Evolutionary conservation across 495 filamentous ascomycete species (phyloP), one percentile per base, ranked within the genome.

Genomic region (Glonium stellatum): DNA sequence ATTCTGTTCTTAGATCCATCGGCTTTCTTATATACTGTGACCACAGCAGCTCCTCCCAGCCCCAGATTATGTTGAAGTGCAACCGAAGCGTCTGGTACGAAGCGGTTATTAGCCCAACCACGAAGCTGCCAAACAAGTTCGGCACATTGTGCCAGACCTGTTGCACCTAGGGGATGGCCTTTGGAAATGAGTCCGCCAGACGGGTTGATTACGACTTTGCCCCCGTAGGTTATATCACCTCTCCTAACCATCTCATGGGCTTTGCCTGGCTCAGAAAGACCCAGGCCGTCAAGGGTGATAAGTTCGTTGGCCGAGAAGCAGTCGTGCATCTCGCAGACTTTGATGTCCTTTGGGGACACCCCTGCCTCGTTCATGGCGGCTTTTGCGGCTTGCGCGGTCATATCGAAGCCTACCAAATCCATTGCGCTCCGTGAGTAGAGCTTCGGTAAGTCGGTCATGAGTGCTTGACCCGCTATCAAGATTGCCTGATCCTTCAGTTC

Each of bases 271-370:
- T n/a, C n/a, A n/a, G 79, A 83, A 1, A 98, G 79, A 13, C 90
- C 92, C 4, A 98, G 78, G 0, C 87, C 90, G 70, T 97, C 92
- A 41, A 98, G 83, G 0, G 84, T 83, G 39, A 92, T 80, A 82
- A 98, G 85, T 76, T 97, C 92, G 70, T 98, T 98, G 22, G 92
- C 84, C 8, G 87, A 92, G 79, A 98, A 98, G 75, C 93, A 98
- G 72, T 98, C 93, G 72, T 98, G 93, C 54, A 98, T 75, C 72
- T 98, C 93, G 73, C 87, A 90, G 5, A 97, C 89, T 65, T 85
- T 84, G 65, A 96, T 79, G 60, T 93, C 86, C 25, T 73, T 72
- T 0, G 87, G 75, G 4, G 79, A 75, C 15, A 92, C 79, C 9
- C 80, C 80, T 0, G 93, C 93, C 74, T 98, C 88, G 4, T 75